Conservation (phyloP, 441 rosid genomes). For the Flueggea neowawraea region DNA sequence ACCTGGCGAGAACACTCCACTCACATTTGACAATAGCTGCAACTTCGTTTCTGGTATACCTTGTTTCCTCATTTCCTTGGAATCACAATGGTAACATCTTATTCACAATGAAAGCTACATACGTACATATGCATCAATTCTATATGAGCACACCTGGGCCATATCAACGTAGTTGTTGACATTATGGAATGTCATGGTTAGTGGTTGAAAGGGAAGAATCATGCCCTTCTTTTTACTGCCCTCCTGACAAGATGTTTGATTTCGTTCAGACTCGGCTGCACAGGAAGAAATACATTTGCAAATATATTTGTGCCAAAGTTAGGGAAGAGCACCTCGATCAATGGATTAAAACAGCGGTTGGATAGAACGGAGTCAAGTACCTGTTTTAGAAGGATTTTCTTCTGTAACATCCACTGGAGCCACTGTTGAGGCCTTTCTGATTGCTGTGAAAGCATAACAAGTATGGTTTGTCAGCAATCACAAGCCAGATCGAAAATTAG, state of each 20-base stretch:
- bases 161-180: slow-evolving; percentile 83
- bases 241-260: slow-evolving; percentile 26
- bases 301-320: too few relatives aligned
- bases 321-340: too few relatives aligned
- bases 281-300: too few relatives aligned
- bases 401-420: too few relatives aligned
- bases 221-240: slow-evolving; percentile 69
- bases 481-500: neutral
- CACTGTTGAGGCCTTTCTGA: too few relatives aligned
- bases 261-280: slow-evolving; percentile 20
- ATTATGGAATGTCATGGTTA: slow-evolving; percentile 72
- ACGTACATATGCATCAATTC: neutral
- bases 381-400: too few relatives aligned
- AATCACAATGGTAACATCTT: neutral
- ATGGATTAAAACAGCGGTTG: too few relatives aligned
- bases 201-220: slow-evolving; percentile 90
- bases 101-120: too few relatives aligned
- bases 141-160: slow-evolving; percentile 60
- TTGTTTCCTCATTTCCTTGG: slow-evolving; percentile 81
- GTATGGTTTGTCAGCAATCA: too few relatives aligned
- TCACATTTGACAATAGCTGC: slow-evolving; percentile 64
- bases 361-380: too few relatives aligned
- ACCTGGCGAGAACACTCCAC: slow-evolving; percentile 87
- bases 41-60: slow-evolving; percentile 66
- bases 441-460: too few relatives aligned